Percentiles rank a stretch among this genome's conserved stretches.
Conservation (phyloP, 257 asterid genomes). For the Penstemon newberryi region DNA sequence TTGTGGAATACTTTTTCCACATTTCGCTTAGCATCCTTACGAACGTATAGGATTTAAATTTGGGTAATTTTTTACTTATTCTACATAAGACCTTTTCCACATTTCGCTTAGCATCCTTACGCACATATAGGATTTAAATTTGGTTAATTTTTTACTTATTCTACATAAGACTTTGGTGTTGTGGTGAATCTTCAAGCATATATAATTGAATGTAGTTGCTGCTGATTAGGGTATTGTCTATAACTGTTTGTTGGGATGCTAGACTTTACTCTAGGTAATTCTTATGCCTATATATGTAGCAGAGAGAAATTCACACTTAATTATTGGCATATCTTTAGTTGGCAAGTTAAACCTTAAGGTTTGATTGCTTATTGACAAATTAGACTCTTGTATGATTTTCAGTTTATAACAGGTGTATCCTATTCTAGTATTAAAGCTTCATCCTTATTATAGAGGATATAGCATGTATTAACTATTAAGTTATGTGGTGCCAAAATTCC, state of each 20-base stretch:
- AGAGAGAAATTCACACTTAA: not conserved
- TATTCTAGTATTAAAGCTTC: not conserved
- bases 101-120: constrained; percentile 15
- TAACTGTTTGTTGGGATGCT: not conserved
- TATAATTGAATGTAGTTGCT: constrained; percentile 12
- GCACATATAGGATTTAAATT: not conserved
- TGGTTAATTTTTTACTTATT: not conserved
- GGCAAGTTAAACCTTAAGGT: constrained; percentile 10
- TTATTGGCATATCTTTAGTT: not conserved
- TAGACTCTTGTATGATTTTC: not conserved
- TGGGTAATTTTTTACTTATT: not conserved
- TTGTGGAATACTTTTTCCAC: not conserved
- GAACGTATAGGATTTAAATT: not conserved
- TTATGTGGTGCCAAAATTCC: constrained; percentile 1
- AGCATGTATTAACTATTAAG: not conserved
- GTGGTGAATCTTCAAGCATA: not conserved
- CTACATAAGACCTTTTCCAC: not conserved
- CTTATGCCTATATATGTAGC: constrained; percentile 3
- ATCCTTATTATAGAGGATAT: not conserved
- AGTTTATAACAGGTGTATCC: not conserved
- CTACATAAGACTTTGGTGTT: not conserved
- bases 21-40: constrained; percentile 15
- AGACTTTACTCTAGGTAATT: constrained; percentile 7
- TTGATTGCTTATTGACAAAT: constrained; percentile 2
- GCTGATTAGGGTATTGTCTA: constrained; percentile 7